Evolutionary conservation across 1,139 yeast genomes (phyloP).

Genomic region (Candida pseudoviswanathii): DNA sequence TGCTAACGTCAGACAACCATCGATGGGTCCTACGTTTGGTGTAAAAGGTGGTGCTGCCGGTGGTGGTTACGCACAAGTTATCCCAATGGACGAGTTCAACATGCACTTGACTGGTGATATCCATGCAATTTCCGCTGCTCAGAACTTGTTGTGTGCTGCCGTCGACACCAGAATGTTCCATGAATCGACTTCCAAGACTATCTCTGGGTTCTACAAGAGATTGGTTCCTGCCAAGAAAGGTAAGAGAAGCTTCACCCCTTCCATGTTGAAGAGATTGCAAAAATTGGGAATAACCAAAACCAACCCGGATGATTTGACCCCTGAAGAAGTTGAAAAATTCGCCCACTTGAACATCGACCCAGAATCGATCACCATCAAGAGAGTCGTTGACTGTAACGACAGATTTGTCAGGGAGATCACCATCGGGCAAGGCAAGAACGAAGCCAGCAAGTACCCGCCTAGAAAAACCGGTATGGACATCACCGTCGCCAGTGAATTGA

Average conservation of each 20-base stretch:
- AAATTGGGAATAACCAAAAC: conserved; percentile 82
- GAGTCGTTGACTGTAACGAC: conserved; percentile 96
- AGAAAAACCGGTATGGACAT: conserved; percentile 98
- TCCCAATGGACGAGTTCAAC: conserved; percentile 99
- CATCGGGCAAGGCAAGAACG: conserved; percentile 83
- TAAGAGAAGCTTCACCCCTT: conserved; percentile 70
- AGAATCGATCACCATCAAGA: conserved; percentile 91
- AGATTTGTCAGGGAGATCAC: conserved; percentile 91
- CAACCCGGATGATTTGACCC: conserved; percentile 79
- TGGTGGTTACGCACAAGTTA: conserved; percentile 98
- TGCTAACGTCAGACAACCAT: conserved; percentile 97
- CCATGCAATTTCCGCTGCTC: conserved; percentile 96
- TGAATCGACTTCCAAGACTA: conserved; percentile 86
- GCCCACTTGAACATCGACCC: conserved; percentile 93
- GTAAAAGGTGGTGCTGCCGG: conserved; percentile 99
- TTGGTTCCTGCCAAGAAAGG: conserved; percentile 89
- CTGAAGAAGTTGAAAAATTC: conserved; percentile 73
- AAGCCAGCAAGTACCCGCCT: conserved; percentile 73
- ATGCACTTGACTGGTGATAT: conserved; percentile 98
- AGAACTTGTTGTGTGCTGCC: conserved; percentile 94
- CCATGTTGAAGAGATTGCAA: conserved; percentile 75
- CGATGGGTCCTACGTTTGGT: conserved; percentile 99
- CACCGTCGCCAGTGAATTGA: conserved; percentile 95
- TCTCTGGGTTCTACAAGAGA: conserved; percentile 78
- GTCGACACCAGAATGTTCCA: conserved; percentile 98